phyloP scores from a whole-genome alignment of 495 filamentous ascomycete species.

The Jackrogersella multiformis region DNA sequence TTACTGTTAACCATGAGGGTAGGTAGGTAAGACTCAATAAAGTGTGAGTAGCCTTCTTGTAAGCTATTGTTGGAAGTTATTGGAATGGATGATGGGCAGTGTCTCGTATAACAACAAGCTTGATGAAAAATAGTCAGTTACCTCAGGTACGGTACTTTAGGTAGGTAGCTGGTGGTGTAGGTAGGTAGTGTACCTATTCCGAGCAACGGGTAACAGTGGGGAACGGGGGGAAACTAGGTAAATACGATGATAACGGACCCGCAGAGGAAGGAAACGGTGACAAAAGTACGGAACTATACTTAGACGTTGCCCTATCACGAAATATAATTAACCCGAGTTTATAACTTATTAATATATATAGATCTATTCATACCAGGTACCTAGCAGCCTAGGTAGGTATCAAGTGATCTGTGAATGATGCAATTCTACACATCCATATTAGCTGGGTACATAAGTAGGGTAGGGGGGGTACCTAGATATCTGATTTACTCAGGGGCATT shows the following conservation, averaged over 20 bases:
- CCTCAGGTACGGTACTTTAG: no score
- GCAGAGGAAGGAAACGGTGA: neutral
- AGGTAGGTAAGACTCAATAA: neutral
- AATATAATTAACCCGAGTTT: neutral
- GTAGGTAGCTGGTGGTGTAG: no score
- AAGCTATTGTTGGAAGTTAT: neutral
- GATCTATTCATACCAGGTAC: no score
- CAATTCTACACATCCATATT: constrained; percentile 6
- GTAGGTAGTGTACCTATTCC: neutral
- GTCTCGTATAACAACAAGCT: no score
- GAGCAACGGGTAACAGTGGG: constrained; percentile 31
- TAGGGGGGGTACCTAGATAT: no score
- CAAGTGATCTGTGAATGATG: constrained; percentile 22
- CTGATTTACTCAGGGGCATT: neutral
- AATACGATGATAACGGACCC: neutral
- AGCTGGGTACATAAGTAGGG: no score
- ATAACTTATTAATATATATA: no score
- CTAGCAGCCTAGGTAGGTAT: no score
- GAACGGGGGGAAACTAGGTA: constrained; percentile 2
- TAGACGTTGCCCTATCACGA: neutral
- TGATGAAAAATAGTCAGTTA: no score
- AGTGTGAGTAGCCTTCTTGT: neutral
- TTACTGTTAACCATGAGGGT: constrained; percentile 9
- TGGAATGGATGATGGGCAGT: no score
- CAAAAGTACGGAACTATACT: neutral